Base-by-base conservation (phyloP, 2,329 filamentous ascomycete genomes). In the Aspergillus sp. region DNA sequence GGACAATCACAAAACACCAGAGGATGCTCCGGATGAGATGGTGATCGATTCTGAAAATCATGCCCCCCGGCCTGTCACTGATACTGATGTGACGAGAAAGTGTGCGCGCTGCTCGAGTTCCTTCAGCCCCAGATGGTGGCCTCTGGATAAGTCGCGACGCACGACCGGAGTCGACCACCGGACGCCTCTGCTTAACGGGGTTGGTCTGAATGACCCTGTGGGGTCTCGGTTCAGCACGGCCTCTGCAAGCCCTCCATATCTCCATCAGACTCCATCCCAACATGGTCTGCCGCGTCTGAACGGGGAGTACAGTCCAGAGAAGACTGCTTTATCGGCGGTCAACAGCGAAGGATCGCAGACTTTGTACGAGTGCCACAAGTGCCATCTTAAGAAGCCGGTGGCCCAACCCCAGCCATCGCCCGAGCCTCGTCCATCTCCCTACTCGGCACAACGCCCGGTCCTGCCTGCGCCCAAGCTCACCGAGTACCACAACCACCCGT, bases 301-400 rank as follows among this genome's bases (percentile, higher is more conserved):
- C 50, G 73, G 73, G 5, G 72, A 75, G 23, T 66, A 66, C 25
- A 57, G 50, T 43, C 55, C 65, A 19, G 62, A 70, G 9, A 60
- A 58, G 25, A 60, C 43, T 15, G 60, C 61, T 68, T 59, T 68
- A 64, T 32, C 63, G 63, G 41, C 28, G 21, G 50, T 41, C 23
- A 56, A 39, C 39, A 21, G 41, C 23, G 63, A 65, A 15, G 62
- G 55, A 8, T 53, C 60, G 49, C 68, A 74, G 67, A 62, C 84
- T 30, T 84, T 82, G 63, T 89, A 86, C 65, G 89, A 92, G 74
- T 93, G 90, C 69, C 90, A 93, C 76, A 90, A 91, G 73, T 93
- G 90, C 63, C 81, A 84, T 67, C 72, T 80, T 65, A 82, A 78
- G 30, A 83, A 83, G 59, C 64, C 67, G 17, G 65, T 72, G 4